phyloP scores from a whole-genome alignment of 805 yeast genomes.

The Schwanniomyces polymorphus region DNA sequence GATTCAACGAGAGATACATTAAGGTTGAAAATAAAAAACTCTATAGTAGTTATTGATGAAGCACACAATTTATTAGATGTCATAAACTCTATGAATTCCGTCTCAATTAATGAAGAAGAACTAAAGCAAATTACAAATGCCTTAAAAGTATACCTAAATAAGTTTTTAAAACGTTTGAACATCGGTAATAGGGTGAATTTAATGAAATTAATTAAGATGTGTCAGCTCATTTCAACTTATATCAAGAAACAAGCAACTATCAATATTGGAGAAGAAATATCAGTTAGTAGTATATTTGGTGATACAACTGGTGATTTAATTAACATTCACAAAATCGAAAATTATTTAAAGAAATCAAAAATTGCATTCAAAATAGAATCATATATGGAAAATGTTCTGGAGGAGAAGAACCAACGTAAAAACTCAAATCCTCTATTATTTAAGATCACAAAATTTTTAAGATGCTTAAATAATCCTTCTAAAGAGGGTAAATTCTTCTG shows the following conservation, averaged over 20 bases:
- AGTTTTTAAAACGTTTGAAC: slow-evolving; percentile 64
- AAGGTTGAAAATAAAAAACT: slow-evolving; percentile 56
- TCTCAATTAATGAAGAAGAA: slow-evolving; percentile 51
- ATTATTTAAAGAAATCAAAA: slow-evolving; percentile 65
- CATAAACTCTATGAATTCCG: slow-evolving; percentile 67
- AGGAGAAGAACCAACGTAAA: slow-evolving; percentile 7
- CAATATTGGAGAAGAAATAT: slow-evolving; percentile 55
- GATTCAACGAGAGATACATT: slow-evolving; percentile 58
- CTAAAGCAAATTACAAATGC: slow-evolving; percentile 46
- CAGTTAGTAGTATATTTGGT: slow-evolving; percentile 51
- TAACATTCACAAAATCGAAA: slow-evolving; percentile 66
- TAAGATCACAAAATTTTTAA: slow-evolving; percentile 63
- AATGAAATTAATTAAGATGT: slow-evolving; percentile 58
- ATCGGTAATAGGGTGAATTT: slow-evolving; percentile 72
- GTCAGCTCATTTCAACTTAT: slow-evolving; percentile 52
- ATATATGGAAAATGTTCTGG: slow-evolving; percentile 45
- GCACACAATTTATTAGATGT: slow-evolving; percentile 89
- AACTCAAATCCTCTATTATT: slow-evolving; percentile 59
- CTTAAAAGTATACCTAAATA: slow-evolving; percentile 53
- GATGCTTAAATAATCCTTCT: slow-evolving; percentile 69
- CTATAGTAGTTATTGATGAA: slow-evolving; percentile 83
- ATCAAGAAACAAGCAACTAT: slow-evolving; percentile 30
- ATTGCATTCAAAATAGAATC: slow-evolving; percentile 82
- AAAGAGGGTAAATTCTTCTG: slow-evolving; percentile 79
- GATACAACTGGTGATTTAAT: slow-evolving; percentile 67